Base-by-base conservation (phyloP, 768 basidiomycete species). In the Tylopilus intermedius region DNA sequence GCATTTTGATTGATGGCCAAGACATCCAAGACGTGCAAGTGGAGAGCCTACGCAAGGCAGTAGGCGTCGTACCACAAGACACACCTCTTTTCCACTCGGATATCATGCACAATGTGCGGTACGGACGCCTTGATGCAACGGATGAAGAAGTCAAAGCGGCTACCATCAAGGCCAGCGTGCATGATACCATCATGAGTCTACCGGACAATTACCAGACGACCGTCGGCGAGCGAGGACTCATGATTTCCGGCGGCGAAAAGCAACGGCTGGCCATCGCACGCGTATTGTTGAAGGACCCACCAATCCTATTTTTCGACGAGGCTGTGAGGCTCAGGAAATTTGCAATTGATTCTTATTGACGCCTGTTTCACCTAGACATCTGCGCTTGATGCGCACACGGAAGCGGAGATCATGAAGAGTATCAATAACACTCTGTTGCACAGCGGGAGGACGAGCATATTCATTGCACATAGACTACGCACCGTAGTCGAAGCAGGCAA, bases 221-320 rank as follows among this genome's bases (percentile, higher is more conserved):
- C 62, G 96, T 99, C 22, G 96, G 96, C 1, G 96, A 99, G 71
- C 74, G 96, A 38, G 96, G 96, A 5, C 68, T 97, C 65, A 99
- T 99, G 96, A 91, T 99, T 45, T 94, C 91, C 35, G 96, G 96
- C 0, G 96, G 96, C 1, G 96, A 99, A 78, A 99, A 99, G 71
- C 96, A 99, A 75, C 72, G 96, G 47, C 71, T 99, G 60, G 96
- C 96, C 3, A 90, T 99, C 15, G 96, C 96, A 22, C 76, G 96
- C 24, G 84, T 94, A 32, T 70, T 99, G 61, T 71, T 98, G 45
- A 97, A 98, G 73, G 88, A 99, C 67, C 94, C 96, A 0, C 86
- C 88, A 11, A 97, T 98, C 61, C 63, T 98, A 62, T 97, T 98
- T 75, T 99, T 99, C 63, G 96, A 99, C 63, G 96, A 99, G 71